Evolutionary conservation across 805 yeast genomes (phyloP).

Genomic region (Maudiozyma barnettii): DNA sequence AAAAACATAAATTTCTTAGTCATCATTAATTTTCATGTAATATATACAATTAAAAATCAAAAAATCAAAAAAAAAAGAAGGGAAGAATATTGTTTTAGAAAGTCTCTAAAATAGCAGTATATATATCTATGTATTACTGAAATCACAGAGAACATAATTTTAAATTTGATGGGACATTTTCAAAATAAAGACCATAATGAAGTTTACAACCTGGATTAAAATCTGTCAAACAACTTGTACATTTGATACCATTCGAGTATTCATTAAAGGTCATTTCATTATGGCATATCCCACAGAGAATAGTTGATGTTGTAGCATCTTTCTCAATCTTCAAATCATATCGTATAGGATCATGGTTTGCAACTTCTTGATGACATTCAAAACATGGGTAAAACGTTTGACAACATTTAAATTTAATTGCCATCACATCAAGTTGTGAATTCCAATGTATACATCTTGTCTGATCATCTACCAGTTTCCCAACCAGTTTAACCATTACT

Average conservation of each 20-base stretch:
- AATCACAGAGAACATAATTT: neutral
- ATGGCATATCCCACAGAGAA: slow-evolving; percentile 27
- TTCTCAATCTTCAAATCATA: slow-evolving; percentile 8
- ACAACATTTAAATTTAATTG: slow-evolving; percentile 28
- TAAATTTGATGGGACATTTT: neutral
- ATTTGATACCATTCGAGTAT: slow-evolving; percentile 11
- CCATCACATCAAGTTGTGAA: slow-evolving; percentile 22
- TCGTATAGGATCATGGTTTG: slow-evolving; percentile 10
- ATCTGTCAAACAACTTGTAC: slow-evolving; percentile 16
- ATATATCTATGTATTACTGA: neutral
- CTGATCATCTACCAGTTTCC: slow-evolving; percentile 19
- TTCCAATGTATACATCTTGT: slow-evolving; percentile 30
- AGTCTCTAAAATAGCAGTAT: too few species aligned
- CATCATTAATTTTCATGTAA: neutral
- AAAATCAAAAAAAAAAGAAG: slow-evolving; percentile 1
- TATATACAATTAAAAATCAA: neutral
- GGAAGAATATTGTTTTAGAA: neutral
- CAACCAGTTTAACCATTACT: slow-evolving; percentile 5
- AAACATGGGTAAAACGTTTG: slow-evolving; percentile 23
- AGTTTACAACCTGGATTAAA: slow-evolving; percentile 28
- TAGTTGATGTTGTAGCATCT: slow-evolving; percentile 6
- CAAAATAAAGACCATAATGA: slow-evolving; percentile 26
- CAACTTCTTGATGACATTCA: slow-evolving; percentile 21
- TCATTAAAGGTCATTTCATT: slow-evolving; percentile 20
- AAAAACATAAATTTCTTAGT: neutral